Conservation (phyloP, 305 asterid genomes). For the Fraxinus platypoda region DNA sequence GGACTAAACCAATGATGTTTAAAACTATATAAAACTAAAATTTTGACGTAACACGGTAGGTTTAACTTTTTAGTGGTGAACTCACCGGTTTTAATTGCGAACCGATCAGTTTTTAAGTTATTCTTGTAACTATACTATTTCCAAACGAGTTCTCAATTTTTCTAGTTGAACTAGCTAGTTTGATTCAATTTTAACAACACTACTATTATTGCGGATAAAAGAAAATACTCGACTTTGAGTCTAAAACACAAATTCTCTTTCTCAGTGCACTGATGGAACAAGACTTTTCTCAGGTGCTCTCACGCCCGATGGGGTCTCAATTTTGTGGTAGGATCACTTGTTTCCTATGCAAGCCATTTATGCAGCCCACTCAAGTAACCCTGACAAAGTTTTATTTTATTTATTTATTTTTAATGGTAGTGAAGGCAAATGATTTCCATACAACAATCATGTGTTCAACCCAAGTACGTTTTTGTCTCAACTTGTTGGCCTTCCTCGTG, state of each 20-base stretch:
- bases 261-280: neutral
- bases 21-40: neutral
- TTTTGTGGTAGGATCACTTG: conserved; percentile 32
- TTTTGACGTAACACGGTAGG: neutral
- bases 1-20: too few relatives aligned
- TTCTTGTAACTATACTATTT: too few relatives aligned
- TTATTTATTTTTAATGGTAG: conserved; percentile 11
- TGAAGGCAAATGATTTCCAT: conserved; percentile 43
- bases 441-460: conserved; percentile 44
- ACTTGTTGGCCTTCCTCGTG: conserved; percentile 17
- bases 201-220: too few relatives aligned
- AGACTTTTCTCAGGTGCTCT: conserved; percentile 48
- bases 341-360: neutral
- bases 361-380: conserved; percentile 22
- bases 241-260: too few relatives aligned
- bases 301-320: conserved; percentile 41
- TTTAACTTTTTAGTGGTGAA: too few relatives aligned
- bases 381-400: conserved; percentile 7
- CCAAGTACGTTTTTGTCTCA: conserved; percentile 43
- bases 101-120: too few relatives aligned
- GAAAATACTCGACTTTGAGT: too few relatives aligned
- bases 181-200: too few relatives aligned
- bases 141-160: neutral
- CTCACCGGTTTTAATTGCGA: neutral
- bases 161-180: neutral